Conservation (phyloP, 129 eudicot genomes). For the Oenanthe sinensis region DNA sequence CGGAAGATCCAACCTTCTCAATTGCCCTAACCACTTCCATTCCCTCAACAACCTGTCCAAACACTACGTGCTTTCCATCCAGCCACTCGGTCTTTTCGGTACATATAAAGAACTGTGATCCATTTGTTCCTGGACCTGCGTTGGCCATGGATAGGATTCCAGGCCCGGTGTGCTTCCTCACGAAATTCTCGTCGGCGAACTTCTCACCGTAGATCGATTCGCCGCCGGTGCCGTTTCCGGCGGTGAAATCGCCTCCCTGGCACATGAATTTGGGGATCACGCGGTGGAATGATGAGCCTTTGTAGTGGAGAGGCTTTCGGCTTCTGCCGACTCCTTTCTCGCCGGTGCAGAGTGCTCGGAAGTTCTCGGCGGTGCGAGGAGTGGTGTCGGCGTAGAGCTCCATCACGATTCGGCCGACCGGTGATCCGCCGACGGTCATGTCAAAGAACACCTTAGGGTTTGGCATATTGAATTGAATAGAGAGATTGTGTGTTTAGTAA, state of each 20-base stretch:
- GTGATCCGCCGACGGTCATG: constrained; percentile 1
- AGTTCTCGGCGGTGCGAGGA: constrained; percentile 17
- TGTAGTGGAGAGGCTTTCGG: constrained; percentile 14
- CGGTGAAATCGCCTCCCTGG: constrained; percentile 15
- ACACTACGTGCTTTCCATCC: constrained; percentile 39
- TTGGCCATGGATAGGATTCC: constrained; percentile 17
- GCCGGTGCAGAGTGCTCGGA: constrained; percentile 19
- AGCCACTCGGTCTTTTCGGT: constrained; percentile 43
- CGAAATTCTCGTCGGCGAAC: constrained; percentile 35
- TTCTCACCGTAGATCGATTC: constrained; percentile 40
- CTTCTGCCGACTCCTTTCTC: constrained; percentile 16
- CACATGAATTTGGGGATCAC: constrained; percentile 17
- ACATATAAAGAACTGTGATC: constrained; percentile 36
- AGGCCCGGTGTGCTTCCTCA: constrained; percentile 33
- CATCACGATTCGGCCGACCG: constrained; percentile 17
- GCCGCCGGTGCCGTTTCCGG: constrained; percentile 36
- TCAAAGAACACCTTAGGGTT: constrained; percentile 18
- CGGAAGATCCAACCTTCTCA: constrained; percentile 38
- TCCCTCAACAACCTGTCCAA: constrained; percentile 36
- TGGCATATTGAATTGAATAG: neutral
- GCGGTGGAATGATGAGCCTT: constrained; percentile 8
- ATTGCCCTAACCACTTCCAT: constrained; percentile 31
- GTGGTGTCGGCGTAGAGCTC: constrained; percentile 20
- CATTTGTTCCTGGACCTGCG: neutral
- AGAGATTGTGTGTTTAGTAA: neutral